phyloP scores from a whole-genome alignment of 495 filamentous ascomycete genomes.

The Xylaria grammica region DNA sequence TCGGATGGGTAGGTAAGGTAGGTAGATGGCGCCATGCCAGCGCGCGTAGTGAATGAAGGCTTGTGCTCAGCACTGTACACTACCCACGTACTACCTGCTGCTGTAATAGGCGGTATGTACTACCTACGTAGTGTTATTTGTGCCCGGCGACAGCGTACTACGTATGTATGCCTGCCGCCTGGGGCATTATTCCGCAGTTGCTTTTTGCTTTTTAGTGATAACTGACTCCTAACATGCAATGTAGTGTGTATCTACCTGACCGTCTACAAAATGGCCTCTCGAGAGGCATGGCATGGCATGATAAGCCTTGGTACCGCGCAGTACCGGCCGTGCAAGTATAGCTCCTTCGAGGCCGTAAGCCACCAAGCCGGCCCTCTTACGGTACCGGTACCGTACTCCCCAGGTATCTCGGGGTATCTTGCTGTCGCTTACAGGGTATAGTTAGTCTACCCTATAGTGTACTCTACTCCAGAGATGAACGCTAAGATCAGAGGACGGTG shows the following conservation, averaged over 20 bases:
- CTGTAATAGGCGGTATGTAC: too few relatives aligned
- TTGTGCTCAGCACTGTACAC: background rate
- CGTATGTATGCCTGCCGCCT: too few relatives aligned
- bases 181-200: background rate
- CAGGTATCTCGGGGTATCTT: constrained; percentile 38
- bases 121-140: too few relatives aligned
- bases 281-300: background rate
- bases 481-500: constrained; percentile 35
- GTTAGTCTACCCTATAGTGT: constrained; percentile 14
- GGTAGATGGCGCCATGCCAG: constrained; percentile 5
- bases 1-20: too few relatives aligned
- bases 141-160: too few relatives aligned
- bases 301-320: background rate
- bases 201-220: too few relatives aligned
- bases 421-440: constrained; percentile 33
- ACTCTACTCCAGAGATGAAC: constrained; percentile 24
- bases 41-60: background rate
- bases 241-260: too few relatives aligned
- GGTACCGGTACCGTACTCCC: constrained; percentile 23
- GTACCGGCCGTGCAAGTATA: too few relatives aligned
- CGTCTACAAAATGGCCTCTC: too few relatives aligned
- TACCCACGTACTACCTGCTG: too few relatives aligned
- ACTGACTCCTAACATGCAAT: background rate
- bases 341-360: constrained; percentile 8
- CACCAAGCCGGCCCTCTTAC: background rate